Evolutionary conservation across 2,329 filamentous ascomycete species (phyloP).

Genomic region (Phaeosphaeria sp.): DNA sequence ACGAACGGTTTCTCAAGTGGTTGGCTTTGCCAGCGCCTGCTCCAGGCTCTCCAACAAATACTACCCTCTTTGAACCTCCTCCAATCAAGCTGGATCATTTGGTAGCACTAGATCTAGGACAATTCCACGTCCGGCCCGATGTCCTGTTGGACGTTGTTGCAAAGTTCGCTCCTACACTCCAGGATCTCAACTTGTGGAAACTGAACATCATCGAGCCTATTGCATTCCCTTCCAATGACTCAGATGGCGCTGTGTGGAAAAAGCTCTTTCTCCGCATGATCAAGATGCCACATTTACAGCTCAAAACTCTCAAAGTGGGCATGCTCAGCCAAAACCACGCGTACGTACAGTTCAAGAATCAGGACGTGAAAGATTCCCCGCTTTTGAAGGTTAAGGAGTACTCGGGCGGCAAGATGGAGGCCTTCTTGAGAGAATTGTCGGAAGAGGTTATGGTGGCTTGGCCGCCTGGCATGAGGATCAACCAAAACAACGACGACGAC

Average conservation of each 20-base stretch:
- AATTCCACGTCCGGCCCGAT: constrained; percentile 13
- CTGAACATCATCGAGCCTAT: constrained; percentile 28
- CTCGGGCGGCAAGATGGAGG: constrained; percentile 18
- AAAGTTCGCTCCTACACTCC: constrained; percentile 56
- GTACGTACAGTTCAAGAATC: constrained; percentile 17
- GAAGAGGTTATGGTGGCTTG: constrained; percentile 22
- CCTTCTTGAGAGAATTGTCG: constrained; percentile 15
- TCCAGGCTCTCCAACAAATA: background rate
- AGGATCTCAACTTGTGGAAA: constrained; percentile 56
- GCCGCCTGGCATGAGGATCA: constrained; percentile 7
- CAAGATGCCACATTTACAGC: constrained; percentile 13
- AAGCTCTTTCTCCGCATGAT: constrained; percentile 21
- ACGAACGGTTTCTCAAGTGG: constrained; percentile 43
- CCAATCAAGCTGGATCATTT: constrained; percentile 22
- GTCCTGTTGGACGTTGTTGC: constrained; percentile 17
- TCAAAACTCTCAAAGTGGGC: constrained; percentile 23
- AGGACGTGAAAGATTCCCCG: background rate
- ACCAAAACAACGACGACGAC: constrained; percentile 16
- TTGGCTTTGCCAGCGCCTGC: constrained; percentile 36
- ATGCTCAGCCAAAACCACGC: constrained; percentile 20
- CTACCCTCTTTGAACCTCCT: constrained; percentile 5
- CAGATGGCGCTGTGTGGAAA: constrained; percentile 27
- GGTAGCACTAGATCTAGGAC: constrained; percentile 32
- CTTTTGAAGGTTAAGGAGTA: constrained; percentile 13
- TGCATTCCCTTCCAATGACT: background rate